phyloP scores from a whole-genome alignment of 2,329 filamentous ascomycete species.

The Fusarium mangiferae region DNA sequence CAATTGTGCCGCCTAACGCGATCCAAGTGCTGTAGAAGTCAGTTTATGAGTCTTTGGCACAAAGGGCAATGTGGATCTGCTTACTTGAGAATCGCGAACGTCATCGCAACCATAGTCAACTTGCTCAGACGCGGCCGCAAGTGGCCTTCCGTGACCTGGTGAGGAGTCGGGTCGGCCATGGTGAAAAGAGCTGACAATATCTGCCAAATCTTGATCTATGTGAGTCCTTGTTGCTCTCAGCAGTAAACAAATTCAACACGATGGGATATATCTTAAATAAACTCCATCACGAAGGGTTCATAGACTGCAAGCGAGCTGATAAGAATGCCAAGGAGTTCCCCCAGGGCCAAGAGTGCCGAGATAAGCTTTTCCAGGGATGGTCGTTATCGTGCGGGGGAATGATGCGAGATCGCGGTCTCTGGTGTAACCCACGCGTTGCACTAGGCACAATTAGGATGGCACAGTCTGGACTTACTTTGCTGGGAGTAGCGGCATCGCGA shows the following conservation, averaged over 20 bases:
- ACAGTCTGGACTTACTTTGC: background rate
- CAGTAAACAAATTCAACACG: background rate
- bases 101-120: background rate
- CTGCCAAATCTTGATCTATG: background rate
- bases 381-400: background rate
- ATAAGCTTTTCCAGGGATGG: background rate
- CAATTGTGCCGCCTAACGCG: background rate
- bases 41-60: fast-evolving
- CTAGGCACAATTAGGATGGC: constrained; percentile 1
- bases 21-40: background rate
- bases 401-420: background rate
- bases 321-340: background rate
- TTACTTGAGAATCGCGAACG: background rate
- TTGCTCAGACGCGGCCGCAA: background rate
- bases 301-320: background rate
- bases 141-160: background rate
- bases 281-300: fast-evolving
- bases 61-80: background rate
- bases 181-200: background rate
- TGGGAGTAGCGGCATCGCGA: background rate
- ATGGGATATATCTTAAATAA: background rate
- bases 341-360: background rate
- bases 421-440: background rate
- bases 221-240: background rate
- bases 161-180: background rate